Conservation (phyloP, 2,329 filamentous ascomycete genomes). For the Emergomyces africanus region DNA sequence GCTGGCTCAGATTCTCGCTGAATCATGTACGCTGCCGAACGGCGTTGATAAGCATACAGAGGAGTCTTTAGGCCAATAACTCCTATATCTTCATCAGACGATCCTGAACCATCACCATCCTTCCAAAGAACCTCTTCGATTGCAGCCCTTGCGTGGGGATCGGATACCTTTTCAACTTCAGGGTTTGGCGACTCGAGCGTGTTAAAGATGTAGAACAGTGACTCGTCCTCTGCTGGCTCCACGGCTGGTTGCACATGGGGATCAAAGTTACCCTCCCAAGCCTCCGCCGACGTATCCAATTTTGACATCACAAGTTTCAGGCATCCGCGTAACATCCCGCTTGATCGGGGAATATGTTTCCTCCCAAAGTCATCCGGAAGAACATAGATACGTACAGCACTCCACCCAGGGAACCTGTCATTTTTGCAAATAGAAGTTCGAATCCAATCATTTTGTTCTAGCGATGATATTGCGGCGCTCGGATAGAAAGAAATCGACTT, state of each 20-base stretch:
- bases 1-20: slow-evolving; percentile 59
- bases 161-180: slow-evolving; percentile 17
- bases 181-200: slow-evolving; percentile 31
- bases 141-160: slow-evolving; percentile 21
- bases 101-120: slow-evolving; percentile 5
- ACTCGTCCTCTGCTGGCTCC: slow-evolving; percentile 25
- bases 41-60: slow-evolving; percentile 66
- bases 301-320: slow-evolving; percentile 28
- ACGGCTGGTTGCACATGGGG: slow-evolving; percentile 3
- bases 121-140: slow-evolving; percentile 25
- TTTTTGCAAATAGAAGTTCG: slow-evolving; percentile 14
- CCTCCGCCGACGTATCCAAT: slow-evolving; percentile 25
- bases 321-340: slow-evolving; percentile 20
- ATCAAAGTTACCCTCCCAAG: slow-evolving; percentile 25
- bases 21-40: slow-evolving; percentile 72
- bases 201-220: slow-evolving; percentile 39
- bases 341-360: slow-evolving; percentile 21
- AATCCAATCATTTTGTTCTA: slow-evolving; percentile 27
- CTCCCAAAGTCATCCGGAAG: slow-evolving; percentile 29
- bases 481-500: slow-evolving; percentile 8
- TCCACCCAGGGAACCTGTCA: slow-evolving; percentile 8
- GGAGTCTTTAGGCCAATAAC: slow-evolving; percentile 38
- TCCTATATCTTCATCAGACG: slow-evolving; percentile 12
- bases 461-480: slow-evolving; percentile 12
- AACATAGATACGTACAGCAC: slow-evolving; percentile 25